phyloP scores from a whole-genome alignment of 768 basidiomycete species.

The Suillus alpinus region DNA sequence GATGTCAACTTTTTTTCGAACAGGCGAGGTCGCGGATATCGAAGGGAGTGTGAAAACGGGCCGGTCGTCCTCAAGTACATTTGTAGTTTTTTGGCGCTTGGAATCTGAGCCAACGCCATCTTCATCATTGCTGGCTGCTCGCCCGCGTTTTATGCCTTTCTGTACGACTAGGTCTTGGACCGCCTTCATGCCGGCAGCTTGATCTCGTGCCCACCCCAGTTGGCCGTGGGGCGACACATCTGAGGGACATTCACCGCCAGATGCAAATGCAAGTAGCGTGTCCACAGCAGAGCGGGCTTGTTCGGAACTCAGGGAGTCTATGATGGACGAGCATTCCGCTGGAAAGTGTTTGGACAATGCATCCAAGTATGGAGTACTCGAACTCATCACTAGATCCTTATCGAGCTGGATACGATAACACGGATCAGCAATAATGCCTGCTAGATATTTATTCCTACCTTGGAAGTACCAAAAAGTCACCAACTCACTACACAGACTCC shows the following conservation, averaged over 20 bases:
- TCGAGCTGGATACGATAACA: background rate
- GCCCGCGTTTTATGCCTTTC: constrained; percentile 20
- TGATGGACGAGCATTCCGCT: background rate
- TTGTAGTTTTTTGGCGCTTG: constrained; percentile 20
- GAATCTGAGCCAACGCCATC: constrained; percentile 1
- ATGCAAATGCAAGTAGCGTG: constrained; percentile 26
- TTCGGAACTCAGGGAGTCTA: constrained; percentile 9
- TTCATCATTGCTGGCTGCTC: constrained; percentile 17
- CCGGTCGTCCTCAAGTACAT: constrained; percentile 32
- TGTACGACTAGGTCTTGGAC: constrained; percentile 13
- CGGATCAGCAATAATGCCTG: background rate
- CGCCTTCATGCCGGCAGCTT: constrained; percentile 21
- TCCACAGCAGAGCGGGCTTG: constrained; percentile 18
- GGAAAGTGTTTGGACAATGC: constrained; percentile 20
- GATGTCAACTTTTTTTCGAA: constrained; percentile 75
- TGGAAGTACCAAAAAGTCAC: background rate
- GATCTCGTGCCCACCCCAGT: constrained; percentile 23
- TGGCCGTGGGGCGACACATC: constrained; percentile 8
- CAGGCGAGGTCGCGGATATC: constrained; percentile 67
- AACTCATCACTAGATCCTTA: background rate
- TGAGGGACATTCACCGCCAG: constrained; percentile 26
- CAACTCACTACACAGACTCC: background rate
- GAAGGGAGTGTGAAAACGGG: constrained; percentile 60
- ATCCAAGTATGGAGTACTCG: constrained; percentile 26
- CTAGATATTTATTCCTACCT: background rate